Percentiles rank a stretch among this genome's conserved stretches.
Evolutionary conservation across 768 basidiomycete species (phyloP).

Genomic region (Boletus speciosus): DNA sequence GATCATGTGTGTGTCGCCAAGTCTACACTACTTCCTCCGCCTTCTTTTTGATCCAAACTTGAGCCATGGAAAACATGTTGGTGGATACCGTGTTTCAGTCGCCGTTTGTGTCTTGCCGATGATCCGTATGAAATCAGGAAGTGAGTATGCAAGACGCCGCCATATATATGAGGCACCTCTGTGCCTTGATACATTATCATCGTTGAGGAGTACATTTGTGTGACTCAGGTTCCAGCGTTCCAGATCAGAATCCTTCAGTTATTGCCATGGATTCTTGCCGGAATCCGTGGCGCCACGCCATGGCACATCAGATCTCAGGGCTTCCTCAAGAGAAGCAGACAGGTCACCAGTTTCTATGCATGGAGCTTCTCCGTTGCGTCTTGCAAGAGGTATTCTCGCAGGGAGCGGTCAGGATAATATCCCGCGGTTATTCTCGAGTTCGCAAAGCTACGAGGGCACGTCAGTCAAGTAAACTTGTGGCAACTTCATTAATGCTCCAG

Average conservation of each 20-base stretch:
- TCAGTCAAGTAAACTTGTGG: not conserved
- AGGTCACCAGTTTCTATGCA: not conserved
- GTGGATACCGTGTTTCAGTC: not conserved
- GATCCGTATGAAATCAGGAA: conserved; percentile 7
- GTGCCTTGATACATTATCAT: not conserved
- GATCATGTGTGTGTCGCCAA: not conserved
- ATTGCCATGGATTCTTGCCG: not conserved
- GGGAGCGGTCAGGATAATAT: not conserved
- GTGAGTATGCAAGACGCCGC: not conserved
- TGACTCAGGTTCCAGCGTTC: not conserved
- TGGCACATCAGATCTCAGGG: not conserved
- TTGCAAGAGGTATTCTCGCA: not conserved
- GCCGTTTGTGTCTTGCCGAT: conserved; percentile 3
- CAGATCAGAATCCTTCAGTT: not conserved
- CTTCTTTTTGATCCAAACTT: not conserved
- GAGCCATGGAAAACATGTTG: not conserved
- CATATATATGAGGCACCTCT: not conserved
- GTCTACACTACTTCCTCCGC: not conserved
- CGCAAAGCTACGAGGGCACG: not conserved
- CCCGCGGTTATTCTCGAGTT: not conserved
- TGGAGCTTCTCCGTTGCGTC: not conserved
- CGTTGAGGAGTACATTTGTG: not conserved
- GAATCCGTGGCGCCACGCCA: not conserved
- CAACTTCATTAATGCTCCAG: not conserved
- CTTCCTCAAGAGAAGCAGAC: not conserved